Evolutionary conservation across 2,329 filamentous ascomycete species (phyloP).

Genomic region (Phialophora chinensis): DNA sequence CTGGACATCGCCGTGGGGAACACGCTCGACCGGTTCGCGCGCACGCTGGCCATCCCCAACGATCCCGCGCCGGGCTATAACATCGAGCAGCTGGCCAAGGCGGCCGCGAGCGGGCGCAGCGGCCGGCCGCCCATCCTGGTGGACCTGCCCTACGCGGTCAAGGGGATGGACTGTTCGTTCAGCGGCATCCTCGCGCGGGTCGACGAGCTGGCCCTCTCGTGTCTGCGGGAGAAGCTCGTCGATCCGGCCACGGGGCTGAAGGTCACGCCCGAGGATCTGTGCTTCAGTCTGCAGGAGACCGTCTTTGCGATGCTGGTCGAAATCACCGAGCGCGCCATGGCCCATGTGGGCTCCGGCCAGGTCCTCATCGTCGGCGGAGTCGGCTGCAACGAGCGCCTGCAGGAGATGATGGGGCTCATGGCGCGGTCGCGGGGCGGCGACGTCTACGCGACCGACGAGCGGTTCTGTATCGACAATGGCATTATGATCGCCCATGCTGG

Average conservation of each 20-base stretch:
- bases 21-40: constrained; percentile 93
- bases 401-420: constrained; percentile 99
- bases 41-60: constrained; percentile 88
- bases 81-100: constrained; percentile 90
- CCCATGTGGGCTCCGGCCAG: constrained; percentile 87
- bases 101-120: constrained; percentile 40
- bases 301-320: constrained; percentile 97
- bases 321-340: constrained; percentile 98
- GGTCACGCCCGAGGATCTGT: constrained; percentile 82
- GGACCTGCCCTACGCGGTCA: constrained; percentile 93
- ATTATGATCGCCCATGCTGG: constrained; percentile 99
- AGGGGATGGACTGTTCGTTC: constrained; percentile 98
- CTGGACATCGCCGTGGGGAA: constrained; percentile 98
- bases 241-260: constrained; percentile 56
- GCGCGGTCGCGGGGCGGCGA: constrained; percentile 84
- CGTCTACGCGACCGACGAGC: constrained; percentile 93
- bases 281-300: constrained; percentile 94
- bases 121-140: constrained; percentile 64
- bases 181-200: constrained; percentile 86
- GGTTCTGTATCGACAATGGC: constrained; percentile 98
- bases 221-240: constrained; percentile 55
- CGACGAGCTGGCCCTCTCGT: constrained; percentile 76
- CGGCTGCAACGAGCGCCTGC: constrained; percentile 89
- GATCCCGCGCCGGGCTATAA: constrained; percentile 98
- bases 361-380: constrained; percentile 96